Evolutionary conservation across 2,329 filamentous ascomycete genomes (phyloP).

Genomic region (Alternaria ethzedia): DNA sequence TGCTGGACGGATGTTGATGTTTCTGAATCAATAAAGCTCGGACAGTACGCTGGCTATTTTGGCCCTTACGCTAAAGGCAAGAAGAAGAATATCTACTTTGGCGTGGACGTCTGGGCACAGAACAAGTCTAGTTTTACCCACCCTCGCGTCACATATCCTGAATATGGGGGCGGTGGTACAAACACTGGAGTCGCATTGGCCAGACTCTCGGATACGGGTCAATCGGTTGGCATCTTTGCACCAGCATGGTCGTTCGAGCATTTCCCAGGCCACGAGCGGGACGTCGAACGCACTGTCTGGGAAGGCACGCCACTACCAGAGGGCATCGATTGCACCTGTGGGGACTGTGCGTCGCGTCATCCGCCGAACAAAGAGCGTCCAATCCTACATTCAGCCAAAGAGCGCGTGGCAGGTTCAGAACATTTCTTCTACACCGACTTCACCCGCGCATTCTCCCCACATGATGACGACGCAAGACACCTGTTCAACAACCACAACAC

Average conservation of each 20-base stretch:
- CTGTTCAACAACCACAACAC: slow-evolving; percentile 22
- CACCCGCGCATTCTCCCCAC: slow-evolving; percentile 35
- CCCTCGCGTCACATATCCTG: slow-evolving; percentile 48
- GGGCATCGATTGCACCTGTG: slow-evolving; percentile 44
- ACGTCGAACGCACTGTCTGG: slow-evolving; percentile 47
- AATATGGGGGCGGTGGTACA: slow-evolving; percentile 49
- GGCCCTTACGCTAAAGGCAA: neutral
- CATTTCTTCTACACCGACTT: slow-evolving; percentile 51
- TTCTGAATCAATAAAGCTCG: slow-evolving; percentile 31
- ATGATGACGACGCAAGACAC: slow-evolving; percentile 16
- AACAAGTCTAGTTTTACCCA: slow-evolving; percentile 40
- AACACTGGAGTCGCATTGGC: slow-evolving; percentile 51
- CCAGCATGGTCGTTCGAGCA: slow-evolving; percentile 58
- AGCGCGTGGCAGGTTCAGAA: slow-evolving; percentile 43
- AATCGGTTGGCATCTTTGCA: slow-evolving; percentile 53
- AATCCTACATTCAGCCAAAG: slow-evolving; percentile 37
- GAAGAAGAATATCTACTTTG: slow-evolving; percentile 46
- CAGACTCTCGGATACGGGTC: slow-evolving; percentile 43
- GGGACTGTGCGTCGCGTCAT: slow-evolving; percentile 24
- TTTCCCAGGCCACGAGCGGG: slow-evolving; percentile 39
- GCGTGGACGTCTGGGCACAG: slow-evolving; percentile 57
- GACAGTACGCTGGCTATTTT: slow-evolving; percentile 12
- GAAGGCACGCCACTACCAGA: slow-evolving; percentile 36
- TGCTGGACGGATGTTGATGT: slow-evolving; percentile 48
- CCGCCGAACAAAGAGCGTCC: slow-evolving; percentile 29